Conservation (phyloP, 495 filamentous ascomycete species). For the Staphylotrichum longicolle region DNA sequence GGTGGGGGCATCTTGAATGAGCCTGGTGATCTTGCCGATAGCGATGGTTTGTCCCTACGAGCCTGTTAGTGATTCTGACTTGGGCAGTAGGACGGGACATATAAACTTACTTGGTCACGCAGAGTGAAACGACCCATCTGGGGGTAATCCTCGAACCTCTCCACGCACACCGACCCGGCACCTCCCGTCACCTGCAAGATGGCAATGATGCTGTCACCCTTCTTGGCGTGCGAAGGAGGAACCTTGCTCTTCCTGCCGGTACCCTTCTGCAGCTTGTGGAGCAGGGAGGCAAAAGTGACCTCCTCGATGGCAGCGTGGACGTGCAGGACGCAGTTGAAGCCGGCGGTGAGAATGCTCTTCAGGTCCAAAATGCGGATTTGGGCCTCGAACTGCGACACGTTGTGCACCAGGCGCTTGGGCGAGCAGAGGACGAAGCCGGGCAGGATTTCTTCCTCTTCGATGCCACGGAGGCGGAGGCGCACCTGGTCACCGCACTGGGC, state of each 20-base stretch:
- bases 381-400: constrained; percentile 86
- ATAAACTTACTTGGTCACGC: constrained; percentile 72
- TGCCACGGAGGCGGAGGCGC: constrained; percentile 83
- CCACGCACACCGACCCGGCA: constrained; percentile 84
- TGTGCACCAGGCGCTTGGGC: constrained; percentile 85
- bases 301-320: constrained; percentile 93
- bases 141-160: constrained; percentile 88
- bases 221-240: constrained; percentile 87
- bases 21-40: constrained; percentile 93
- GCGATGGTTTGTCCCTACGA: constrained; percentile 88
- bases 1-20: constrained; percentile 46
- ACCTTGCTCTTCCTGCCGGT: constrained; percentile 92
- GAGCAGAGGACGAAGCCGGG: constrained; percentile 96
- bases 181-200: constrained; percentile 80
- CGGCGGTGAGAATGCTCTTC: constrained; percentile 77
- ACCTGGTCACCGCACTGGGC: constrained; percentile 94
- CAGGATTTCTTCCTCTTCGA: constrained; percentile 95
- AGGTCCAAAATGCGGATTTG: constrained; percentile 95
- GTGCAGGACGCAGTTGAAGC: constrained; percentile 89
- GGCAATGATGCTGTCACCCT: constrained; percentile 90
- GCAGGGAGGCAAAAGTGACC: constrained; percentile 77
- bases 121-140: constrained; percentile 95
- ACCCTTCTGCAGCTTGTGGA: constrained; percentile 96
- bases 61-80: constrained; percentile 20
- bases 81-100: constrained; percentile 22